phyloP scores from a whole-genome alignment of 129 eudicot genomes.

The Deinandra increscens region DNA sequence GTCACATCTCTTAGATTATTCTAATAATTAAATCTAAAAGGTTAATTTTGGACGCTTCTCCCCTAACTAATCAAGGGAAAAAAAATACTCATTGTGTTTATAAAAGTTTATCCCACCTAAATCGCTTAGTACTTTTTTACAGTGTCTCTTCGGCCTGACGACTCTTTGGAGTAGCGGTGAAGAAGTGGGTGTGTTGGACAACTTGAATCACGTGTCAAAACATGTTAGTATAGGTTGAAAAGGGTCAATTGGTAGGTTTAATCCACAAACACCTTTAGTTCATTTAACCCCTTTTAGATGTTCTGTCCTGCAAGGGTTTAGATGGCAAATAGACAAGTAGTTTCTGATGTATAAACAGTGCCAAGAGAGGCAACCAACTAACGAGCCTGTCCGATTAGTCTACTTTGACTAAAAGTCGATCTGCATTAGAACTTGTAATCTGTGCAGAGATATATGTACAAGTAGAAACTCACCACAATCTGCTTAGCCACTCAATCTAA shows the following conservation, averaged over 20 bases:
- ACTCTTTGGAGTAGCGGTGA: background rate
- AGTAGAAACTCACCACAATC: slow-evolving; percentile 8
- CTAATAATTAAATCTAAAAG: slow-evolving; percentile 6
- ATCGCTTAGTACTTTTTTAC: background rate
- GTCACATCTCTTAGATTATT: slow-evolving; percentile 4
- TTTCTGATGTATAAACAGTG: slow-evolving; percentile 6
- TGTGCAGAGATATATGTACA: background rate
- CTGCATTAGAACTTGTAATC: background rate
- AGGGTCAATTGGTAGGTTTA: background rate
- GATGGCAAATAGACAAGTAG: background rate
- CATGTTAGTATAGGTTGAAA: slow-evolving; percentile 1
- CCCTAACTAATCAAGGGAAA: background rate
- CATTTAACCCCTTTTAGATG: no score
- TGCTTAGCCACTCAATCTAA: slow-evolving; percentile 3
- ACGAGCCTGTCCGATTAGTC: background rate
- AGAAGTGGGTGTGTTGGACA: background rate
- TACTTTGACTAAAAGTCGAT: background rate
- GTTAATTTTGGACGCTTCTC: slow-evolving; percentile 14
- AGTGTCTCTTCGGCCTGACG: background rate
- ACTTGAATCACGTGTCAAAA: background rate
- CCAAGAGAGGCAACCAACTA: background rate
- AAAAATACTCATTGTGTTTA: background rate
- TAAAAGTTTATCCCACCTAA: slow-evolving; percentile 5
- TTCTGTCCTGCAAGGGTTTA: background rate
- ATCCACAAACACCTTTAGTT: background rate